phyloP scores from a whole-genome alignment of 345 rosid species.

The Heritiera fomes region DNA sequence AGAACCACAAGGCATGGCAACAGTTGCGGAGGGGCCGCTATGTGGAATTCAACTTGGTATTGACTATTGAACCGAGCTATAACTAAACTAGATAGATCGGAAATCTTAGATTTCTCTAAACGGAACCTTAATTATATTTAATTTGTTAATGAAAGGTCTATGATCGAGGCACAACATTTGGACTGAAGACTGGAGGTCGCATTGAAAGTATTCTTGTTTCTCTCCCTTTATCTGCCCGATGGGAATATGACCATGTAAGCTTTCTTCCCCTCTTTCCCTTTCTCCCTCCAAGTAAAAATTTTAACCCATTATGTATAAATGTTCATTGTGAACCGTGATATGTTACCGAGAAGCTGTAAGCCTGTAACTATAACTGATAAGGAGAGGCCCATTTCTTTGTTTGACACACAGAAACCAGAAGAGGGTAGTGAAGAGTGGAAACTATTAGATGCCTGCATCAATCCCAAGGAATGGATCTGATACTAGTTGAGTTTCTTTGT shows the following conservation, averaged over 20 bases:
- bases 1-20: slow-evolving; percentile 92
- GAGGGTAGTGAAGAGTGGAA: slow-evolving; percentile 99
- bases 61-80: slow-evolving; percentile 36
- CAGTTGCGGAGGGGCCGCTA: slow-evolving; percentile 95
- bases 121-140: slow-evolving; percentile 16
- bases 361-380: slow-evolving; percentile 12
- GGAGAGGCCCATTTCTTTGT: slow-evolving; percentile 9
- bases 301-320: background rate
- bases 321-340: background rate
- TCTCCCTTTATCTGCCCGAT: slow-evolving; percentile 58
- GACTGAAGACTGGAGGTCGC: slow-evolving; percentile 94
- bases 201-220: slow-evolving; percentile 98
- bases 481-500: background rate
- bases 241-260: slow-evolving; percentile 30
- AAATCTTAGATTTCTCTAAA: background rate
- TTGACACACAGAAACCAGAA: slow-evolving; percentile 70
- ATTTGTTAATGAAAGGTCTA: slow-evolving; percentile 56
- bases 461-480: slow-evolving; percentile 92
- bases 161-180: slow-evolving; percentile 97
- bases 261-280: background rate
- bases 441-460: slow-evolving; percentile 91
- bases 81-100: background rate
- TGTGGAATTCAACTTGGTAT: slow-evolving; percentile 96
- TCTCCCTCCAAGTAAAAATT: background rate
- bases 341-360: slow-evolving; percentile 6